A percentile compares a stretch with the other conserved stretches of the same genome.
phyloP scores from a whole-genome alignment of 805 yeast species.

The Wickerhamomyces xylosicus region DNA sequence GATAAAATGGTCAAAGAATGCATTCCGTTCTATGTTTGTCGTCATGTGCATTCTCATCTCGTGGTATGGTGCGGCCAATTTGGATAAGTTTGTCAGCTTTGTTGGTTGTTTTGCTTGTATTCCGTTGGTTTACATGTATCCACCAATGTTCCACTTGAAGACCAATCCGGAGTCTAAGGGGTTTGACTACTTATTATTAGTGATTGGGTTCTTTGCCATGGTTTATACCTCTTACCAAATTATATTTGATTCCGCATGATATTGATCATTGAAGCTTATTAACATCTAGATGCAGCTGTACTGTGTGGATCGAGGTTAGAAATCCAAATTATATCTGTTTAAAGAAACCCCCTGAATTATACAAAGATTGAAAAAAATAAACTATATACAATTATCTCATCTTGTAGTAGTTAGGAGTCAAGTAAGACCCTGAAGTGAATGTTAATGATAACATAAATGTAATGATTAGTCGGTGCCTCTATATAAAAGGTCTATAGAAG shows the following conservation, averaged over 20 bases:
- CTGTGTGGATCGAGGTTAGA: no score
- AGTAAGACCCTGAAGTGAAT: no score
- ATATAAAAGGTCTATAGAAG: no score
- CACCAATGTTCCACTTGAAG: conserved; percentile 64
- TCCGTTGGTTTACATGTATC: conserved; percentile 78
- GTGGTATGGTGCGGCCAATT: conserved; percentile 53
- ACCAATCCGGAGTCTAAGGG: conserved; percentile 28
- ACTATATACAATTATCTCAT: no score
- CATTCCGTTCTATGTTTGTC: conserved; percentile 45
- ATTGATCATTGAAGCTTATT: background rate
- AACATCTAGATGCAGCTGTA: no score
- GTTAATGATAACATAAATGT: no score
- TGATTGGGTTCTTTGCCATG: conserved; percentile 53
- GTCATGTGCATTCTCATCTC: conserved; percentile 46
- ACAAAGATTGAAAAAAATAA: no score
- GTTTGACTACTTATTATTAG: conserved; percentile 38
- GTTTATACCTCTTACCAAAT: conserved; percentile 59
- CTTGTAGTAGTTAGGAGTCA: no score
- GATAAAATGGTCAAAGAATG: conserved; percentile 60
- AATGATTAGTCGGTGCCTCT: no score
- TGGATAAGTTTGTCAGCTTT: conserved; percentile 68
- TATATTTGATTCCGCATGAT: no score
- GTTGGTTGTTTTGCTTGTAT: conserved; percentile 82
- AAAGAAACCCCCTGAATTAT: no score
- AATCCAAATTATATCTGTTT: no score